These are phyloP conservation scores for Pseudomonodictys pantanalensis DNA, from an alignment of 495 filamentous ascomycete genomes.

Conservation along the genomic window DNA sequence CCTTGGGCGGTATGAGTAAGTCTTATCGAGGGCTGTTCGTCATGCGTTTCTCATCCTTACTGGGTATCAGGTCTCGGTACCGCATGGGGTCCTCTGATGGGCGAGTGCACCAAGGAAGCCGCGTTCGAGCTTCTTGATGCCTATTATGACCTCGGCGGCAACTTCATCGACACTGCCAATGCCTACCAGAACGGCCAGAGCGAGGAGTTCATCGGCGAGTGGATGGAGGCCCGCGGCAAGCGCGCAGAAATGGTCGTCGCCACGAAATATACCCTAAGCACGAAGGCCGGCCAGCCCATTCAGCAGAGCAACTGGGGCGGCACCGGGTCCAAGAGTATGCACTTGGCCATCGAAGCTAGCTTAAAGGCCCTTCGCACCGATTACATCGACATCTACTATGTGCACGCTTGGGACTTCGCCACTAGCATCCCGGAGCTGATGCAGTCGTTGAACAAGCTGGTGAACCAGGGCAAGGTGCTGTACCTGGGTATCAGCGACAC, in stretches of 20 bases:
- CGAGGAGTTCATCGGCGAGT: constrained; percentile 74
- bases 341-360: constrained; percentile 53
- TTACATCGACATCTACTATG: constrained; percentile 58
- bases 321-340: constrained; percentile 56
- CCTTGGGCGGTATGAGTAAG: background rate
- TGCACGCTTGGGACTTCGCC: constrained; percentile 45
- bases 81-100: constrained; percentile 51
- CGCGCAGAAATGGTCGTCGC: constrained; percentile 67
- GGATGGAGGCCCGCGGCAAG: constrained; percentile 56
- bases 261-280: constrained; percentile 59
- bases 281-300: background rate
- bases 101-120: constrained; percentile 58
- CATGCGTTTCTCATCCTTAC: background rate
- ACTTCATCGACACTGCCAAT: constrained; percentile 69
- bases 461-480: constrained; percentile 40
- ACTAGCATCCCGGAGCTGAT: constrained; percentile 44
- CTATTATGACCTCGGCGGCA: constrained; percentile 65
- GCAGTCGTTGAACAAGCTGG: constrained; percentile 39
- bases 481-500: constrained; percentile 45
- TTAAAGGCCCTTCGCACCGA: constrained; percentile 62
- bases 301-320: constrained; percentile 26
- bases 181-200: constrained; percentile 68
- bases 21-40: background rate
- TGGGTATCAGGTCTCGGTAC: constrained; percentile 53
- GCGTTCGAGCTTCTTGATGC: constrained; percentile 64